These are phyloP conservation scores for Helotiales sp. DNA, from an alignment of 2,329 filamentous ascomycete genomes.

Conservation along the genomic window DNA sequence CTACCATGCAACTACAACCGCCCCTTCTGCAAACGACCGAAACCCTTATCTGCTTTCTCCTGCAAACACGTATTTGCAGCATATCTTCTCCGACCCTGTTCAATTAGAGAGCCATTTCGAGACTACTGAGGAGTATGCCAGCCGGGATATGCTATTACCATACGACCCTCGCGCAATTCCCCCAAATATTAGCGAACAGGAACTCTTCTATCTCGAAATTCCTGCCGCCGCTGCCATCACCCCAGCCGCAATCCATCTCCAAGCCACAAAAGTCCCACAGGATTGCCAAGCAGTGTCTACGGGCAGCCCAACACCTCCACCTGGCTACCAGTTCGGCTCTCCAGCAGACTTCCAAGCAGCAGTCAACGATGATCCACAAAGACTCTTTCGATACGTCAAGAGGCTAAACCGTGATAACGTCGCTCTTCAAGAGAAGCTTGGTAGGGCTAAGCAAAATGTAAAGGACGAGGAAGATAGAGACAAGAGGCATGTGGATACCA, in stretches of 20 bases:
- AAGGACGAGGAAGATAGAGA: neutral
- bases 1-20: neutral
- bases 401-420: neutral
- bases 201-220: neutral
- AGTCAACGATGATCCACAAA: neutral
- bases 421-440: neutral
- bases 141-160: neutral
- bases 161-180: no score
- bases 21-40: neutral
- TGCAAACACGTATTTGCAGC: neutral
- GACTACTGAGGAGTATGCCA: neutral
- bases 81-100: neutral
- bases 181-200: no score
- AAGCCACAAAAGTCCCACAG: no score
- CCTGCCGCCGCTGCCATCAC: neutral
- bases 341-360: neutral
- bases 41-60: neutral
- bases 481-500: neutral
- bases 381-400: neutral
- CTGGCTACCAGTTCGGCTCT: neutral
- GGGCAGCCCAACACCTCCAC: neutral
- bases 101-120: neutral
- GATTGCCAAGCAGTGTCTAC: neutral
- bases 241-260: neutral
- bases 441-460: neutral